These are phyloP conservation scores for Yarrowia sp. DNA, from an alignment of 805 yeast species.

Conservation along the genomic window DNA sequence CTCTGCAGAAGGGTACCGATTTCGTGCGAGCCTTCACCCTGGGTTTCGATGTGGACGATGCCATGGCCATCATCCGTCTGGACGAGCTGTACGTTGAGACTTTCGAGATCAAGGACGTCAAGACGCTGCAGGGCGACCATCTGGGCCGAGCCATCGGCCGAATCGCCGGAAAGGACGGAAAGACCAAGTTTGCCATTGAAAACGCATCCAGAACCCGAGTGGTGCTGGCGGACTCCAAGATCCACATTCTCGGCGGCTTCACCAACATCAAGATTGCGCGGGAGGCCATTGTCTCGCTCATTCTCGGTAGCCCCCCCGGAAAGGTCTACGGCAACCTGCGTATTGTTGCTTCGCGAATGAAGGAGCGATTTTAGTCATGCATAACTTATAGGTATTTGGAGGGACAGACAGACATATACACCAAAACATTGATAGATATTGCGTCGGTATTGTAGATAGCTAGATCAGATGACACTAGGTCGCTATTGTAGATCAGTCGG, in stretches of 20 bases:
- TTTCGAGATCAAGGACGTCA: constrained; percentile 94
- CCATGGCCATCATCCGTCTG: constrained; percentile 87
- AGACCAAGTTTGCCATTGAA: constrained; percentile 97
- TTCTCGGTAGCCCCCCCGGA: constrained; percentile 97
- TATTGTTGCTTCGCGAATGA: constrained; percentile 94
- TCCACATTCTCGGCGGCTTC: constrained; percentile 95
- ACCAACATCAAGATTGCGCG: constrained; percentile 98
- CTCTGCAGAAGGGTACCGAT: constrained; percentile 97
- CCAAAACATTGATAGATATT: neutral
- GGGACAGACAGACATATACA: constrained; percentile 4
- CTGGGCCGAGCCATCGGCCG: constrained; percentile 98
- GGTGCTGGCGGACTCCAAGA: constrained; percentile 93
- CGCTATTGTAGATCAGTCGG: no score
- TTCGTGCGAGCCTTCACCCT: constrained; percentile 91
- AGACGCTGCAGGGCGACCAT: constrained; percentile 93
- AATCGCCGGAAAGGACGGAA: constrained; percentile 99
- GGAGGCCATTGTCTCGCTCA: constrained; percentile 90
- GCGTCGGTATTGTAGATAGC: no score
- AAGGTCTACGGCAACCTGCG: constrained; percentile 96
- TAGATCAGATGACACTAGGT: no score
- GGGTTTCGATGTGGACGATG: constrained; percentile 96
- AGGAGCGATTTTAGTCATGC: constrained; percentile 73
- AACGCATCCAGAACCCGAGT: constrained; percentile 98
- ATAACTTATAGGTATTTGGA: constrained; percentile 16
- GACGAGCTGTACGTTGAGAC: constrained; percentile 97